phyloP scores from a whole-genome alignment of 495 filamentous ascomycete species.

The Poronia punctata region DNA sequence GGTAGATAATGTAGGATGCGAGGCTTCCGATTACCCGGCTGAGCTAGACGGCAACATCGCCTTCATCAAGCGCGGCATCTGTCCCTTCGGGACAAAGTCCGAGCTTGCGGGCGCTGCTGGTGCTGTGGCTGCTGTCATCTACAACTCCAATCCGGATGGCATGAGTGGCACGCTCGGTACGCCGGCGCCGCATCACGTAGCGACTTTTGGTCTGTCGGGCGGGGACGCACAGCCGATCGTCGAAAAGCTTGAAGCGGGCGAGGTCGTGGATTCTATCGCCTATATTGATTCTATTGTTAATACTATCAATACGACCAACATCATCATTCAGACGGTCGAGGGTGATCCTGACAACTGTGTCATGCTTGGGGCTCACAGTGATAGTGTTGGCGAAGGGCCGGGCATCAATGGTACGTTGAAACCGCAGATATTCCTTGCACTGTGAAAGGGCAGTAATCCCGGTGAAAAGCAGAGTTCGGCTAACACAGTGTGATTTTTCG shows the following conservation, averaged over 20 bases:
- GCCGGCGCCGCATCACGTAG: conserved; percentile 46
- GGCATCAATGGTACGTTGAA: conserved; percentile 32
- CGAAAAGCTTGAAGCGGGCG: conserved; percentile 37
- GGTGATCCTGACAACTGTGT: conserved; percentile 51
- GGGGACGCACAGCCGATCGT: conserved; percentile 43
- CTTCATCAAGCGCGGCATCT: conserved; percentile 50
- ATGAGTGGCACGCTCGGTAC: conserved; percentile 48
- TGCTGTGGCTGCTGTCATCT: conserved; percentile 54
- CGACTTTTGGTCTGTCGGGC: conserved; percentile 51
- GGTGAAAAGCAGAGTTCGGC: too few species aligned
- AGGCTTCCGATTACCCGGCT: conserved; percentile 39
- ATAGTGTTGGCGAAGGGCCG: conserved; percentile 46
- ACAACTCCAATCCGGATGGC: conserved; percentile 45
- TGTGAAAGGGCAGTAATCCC: too few species aligned
- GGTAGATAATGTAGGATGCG: conserved; percentile 42
- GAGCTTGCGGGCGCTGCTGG: conserved; percentile 49
- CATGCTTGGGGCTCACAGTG: conserved; percentile 51
- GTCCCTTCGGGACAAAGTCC: conserved; percentile 55
- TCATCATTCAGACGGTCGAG: conserved; percentile 47
- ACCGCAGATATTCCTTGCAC: too few species aligned
- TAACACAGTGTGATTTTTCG: conserved; percentile 12
- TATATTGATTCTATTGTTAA: conserved; percentile 48
- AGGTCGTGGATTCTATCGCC: conserved; percentile 44
- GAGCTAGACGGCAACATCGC: conserved; percentile 45
- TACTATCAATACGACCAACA: conserved; percentile 41